Evolutionary conservation across 805 yeast genomes (phyloP).

Genomic region (Maudiozyma bulderi): DNA sequence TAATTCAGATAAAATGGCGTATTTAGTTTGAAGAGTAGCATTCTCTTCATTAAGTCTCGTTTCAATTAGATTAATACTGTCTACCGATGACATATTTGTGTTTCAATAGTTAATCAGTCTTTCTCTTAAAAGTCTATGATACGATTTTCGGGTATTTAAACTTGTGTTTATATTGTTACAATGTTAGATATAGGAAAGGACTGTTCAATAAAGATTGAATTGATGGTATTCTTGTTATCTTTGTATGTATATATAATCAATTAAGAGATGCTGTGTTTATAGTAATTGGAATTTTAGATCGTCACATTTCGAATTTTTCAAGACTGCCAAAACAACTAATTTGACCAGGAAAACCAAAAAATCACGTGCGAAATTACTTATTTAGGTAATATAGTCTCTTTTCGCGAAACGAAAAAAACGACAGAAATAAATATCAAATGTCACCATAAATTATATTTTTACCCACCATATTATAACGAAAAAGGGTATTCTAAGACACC

Average conservation of each 20-base stretch:
- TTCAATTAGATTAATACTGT: slow-evolving; percentile 60
- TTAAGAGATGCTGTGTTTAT: too few species aligned
- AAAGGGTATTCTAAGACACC: too few species aligned
- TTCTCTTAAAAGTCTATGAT: not conserved
- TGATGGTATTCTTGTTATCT: too few species aligned
- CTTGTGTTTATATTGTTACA: not conserved
- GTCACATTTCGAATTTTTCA: not conserved
- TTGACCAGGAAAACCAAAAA: not conserved
- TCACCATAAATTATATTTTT: too few species aligned
- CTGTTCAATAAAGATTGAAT: too few species aligned
- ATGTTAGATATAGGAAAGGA: not conserved
- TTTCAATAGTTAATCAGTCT: not conserved
- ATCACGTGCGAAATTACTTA: slow-evolving; percentile 15
- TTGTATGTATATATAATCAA: too few species aligned
- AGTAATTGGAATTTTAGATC: not conserved
- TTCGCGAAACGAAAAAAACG: not conserved
- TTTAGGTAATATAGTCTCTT: slow-evolving; percentile 9
- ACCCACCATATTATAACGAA: too few species aligned
- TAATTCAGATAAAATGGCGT: slow-evolving; percentile 67
- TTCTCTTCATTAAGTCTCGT: slow-evolving; percentile 47
- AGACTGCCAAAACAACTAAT: not conserved
- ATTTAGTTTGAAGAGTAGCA: slow-evolving; percentile 49
- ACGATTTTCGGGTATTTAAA: too few species aligned
- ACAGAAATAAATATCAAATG: too few species aligned
- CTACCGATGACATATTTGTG: slow-evolving; percentile 27